A percentile compares a stretch with the other conserved stretches of the same genome.
Evolutionary conservation across 2,329 filamentous ascomycete genomes (phyloP).

Genomic region (Colletotrichum sp.): DNA sequence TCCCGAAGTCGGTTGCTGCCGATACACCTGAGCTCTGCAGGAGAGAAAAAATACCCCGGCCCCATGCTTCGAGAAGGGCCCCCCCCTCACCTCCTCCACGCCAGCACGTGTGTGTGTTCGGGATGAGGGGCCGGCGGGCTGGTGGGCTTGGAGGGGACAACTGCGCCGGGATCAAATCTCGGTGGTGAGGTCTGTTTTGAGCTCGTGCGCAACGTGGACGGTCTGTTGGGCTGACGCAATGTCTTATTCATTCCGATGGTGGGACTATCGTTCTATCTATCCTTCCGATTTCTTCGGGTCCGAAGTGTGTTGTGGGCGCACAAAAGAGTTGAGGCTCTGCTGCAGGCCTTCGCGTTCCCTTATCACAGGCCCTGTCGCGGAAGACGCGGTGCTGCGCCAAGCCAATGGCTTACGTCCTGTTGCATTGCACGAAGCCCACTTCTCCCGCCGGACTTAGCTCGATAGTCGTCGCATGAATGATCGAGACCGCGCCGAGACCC

Average conservation of each 20-base stretch:
- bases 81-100: not conserved
- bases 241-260: not conserved
- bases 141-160: not conserved
- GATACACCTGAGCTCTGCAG: slow-evolving; percentile 4
- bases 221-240: not conserved
- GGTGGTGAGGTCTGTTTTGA: not conserved
- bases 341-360: not conserved
- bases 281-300: not conserved
- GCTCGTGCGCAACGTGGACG: not conserved
- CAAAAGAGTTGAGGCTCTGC: slow-evolving; percentile 4
- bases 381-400: not conserved
- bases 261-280: not conserved
- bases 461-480: not conserved
- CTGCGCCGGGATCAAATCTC: slow-evolving; percentile 2
- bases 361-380: not conserved
- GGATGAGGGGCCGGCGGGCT: slow-evolving; percentile 1
- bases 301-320: not conserved
- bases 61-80: not conserved
- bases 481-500: not conserved
- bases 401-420: not conserved
- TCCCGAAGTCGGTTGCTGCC: slow-evolving; percentile 4
- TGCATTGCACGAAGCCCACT: slow-evolving; percentile 3
- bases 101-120: not conserved
- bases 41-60: not conserved
- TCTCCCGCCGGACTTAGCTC: not conserved